phyloP scores from a whole-genome alignment of 805 yeast genomes.

The Candida taoyuanica region DNA sequence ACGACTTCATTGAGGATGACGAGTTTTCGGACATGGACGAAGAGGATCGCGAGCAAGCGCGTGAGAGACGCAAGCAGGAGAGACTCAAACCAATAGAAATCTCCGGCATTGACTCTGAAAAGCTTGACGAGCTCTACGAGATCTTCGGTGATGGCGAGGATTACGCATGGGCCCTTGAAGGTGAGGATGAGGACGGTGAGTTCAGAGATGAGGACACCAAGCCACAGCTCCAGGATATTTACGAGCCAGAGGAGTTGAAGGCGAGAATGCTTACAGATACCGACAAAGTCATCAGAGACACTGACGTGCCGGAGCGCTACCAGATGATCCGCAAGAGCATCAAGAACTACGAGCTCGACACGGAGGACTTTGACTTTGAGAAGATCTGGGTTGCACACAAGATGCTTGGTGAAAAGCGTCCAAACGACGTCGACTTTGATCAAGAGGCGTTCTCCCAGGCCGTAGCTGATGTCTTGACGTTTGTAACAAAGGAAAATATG shows the following conservation, averaged over 20 bases:
- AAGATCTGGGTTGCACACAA: slow-evolving; percentile 76
- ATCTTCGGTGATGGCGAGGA: slow-evolving; percentile 97
- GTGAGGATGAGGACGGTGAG: slow-evolving; percentile 56
- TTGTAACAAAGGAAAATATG: slow-evolving; percentile 66
- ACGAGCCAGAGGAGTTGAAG: slow-evolving; percentile 89
- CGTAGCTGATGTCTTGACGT: slow-evolving; percentile 66
- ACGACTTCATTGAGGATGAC: slow-evolving; percentile 97
- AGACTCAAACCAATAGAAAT: slow-evolving; percentile 53
- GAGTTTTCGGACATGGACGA: slow-evolving; percentile 89
- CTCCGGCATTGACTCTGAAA: slow-evolving; percentile 75
- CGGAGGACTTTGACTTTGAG: slow-evolving; percentile 65
- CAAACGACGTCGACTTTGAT: slow-evolving; percentile 30
- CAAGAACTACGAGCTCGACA: slow-evolving; percentile 61
- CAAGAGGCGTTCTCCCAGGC: slow-evolving; percentile 58
- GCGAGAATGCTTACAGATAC: slow-evolving; percentile 88
- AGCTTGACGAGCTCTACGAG: slow-evolving; percentile 87
- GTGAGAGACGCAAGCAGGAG: slow-evolving; percentile 39
- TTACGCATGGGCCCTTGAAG: slow-evolving; percentile 96
- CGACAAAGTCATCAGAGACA: slow-evolving; percentile 81
- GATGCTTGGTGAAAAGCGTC: slow-evolving; percentile 30
- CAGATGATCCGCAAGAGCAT: slow-evolving; percentile 69
- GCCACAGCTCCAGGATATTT: slow-evolving; percentile 74
- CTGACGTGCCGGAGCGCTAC: slow-evolving; percentile 89
- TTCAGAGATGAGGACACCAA: slow-evolving; percentile 39
- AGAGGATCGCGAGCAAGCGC: slow-evolving; percentile 46